phyloP scores from a whole-genome alignment of 345 rosid genomes.

The Combretum micranthum region DNA sequence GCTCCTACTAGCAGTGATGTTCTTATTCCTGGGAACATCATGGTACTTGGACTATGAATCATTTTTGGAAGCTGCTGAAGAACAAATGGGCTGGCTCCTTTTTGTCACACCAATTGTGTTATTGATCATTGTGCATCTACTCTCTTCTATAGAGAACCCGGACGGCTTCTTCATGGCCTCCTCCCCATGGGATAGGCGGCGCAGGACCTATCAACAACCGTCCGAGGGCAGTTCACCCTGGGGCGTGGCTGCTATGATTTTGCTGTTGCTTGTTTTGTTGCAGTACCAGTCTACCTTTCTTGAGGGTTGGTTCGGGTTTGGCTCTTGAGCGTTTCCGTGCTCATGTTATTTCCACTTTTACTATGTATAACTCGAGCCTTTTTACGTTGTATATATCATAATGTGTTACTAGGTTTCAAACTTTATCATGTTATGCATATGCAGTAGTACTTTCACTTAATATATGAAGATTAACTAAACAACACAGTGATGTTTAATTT shows the following conservation, averaged over 20 bases:
- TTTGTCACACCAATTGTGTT: conserved; percentile 46
- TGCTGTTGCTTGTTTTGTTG: conserved; percentile 58
- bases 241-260: conserved; percentile 85
- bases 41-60: conserved; percentile 64
- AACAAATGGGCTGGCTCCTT: conserved; percentile 51
- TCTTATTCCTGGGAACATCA: conserved; percentile 50
- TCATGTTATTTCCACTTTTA: too few species aligned
- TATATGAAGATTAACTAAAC: too few species aligned
- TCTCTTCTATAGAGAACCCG: conserved; percentile 58
- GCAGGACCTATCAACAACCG: conserved; percentile 30
- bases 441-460: too few species aligned
- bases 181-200: conserved; percentile 52
- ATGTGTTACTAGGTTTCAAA: too few species aligned
- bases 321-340: too few species aligned
- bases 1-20: conserved; percentile 46
- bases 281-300: conserved; percentile 67
- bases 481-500: not conserved
- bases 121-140: conserved; percentile 48
- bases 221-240: conserved; percentile 83
- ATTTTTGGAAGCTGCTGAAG: conserved; percentile 42
- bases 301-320: conserved; percentile 45
- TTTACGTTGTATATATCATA: too few species aligned
- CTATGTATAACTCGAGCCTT: too few species aligned
- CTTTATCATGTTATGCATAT: too few species aligned
- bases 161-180: conserved; percentile 31